Percentiles rank a stretch among this genome's conserved stretches.
Conservation (phyloP, 2,329 filamentous ascomycete genomes). For the Fusarium albosuccineum region DNA sequence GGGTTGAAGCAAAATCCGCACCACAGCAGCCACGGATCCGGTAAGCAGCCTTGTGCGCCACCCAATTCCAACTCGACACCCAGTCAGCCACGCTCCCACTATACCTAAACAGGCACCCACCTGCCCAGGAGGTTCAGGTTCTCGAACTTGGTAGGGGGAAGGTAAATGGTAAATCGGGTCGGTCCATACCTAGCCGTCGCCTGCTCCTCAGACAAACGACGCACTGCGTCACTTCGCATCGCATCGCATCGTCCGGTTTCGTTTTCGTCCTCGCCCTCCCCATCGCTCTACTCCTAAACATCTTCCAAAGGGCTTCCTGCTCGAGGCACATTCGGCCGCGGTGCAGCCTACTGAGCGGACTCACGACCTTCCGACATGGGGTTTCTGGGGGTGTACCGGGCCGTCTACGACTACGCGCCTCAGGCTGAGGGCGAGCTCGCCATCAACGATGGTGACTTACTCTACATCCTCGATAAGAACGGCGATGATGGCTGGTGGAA, state of each 20-base stretch:
- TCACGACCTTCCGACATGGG: slow-evolving; percentile 71
- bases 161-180: slow-evolving; percentile 23
- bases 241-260: slow-evolving; percentile 30
- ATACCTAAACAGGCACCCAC: slow-evolving; percentile 14
- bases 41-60: not conserved
- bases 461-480: slow-evolving; percentile 90
- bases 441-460: slow-evolving; percentile 86
- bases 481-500: slow-evolving; percentile 91
- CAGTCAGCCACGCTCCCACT: not conserved
- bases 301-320: slow-evolving; percentile 19
- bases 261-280: slow-evolving; percentile 5
- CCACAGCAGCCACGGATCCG: not conserved
- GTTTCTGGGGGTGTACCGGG: slow-evolving; percentile 91
- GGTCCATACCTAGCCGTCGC: slow-evolving; percentile 38
- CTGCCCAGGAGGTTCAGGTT: slow-evolving; percentile 22
- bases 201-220: slow-evolving; percentile 48
- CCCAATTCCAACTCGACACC: not conserved
- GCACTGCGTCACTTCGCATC: slow-evolving; percentile 49
- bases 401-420: slow-evolving; percentile 92
- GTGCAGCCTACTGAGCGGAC: slow-evolving; percentile 38
- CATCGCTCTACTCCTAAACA: slow-evolving; percentile 14
- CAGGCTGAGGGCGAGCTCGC: slow-evolving; percentile 88
- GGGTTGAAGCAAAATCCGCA: slow-evolving; percentile 15
- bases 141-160: slow-evolving; percentile 38
- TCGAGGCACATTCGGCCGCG: slow-evolving; percentile 36